phyloP scores from a whole-genome alignment of 768 basidiomycete species.

The Suillus occidentalis region DNA sequence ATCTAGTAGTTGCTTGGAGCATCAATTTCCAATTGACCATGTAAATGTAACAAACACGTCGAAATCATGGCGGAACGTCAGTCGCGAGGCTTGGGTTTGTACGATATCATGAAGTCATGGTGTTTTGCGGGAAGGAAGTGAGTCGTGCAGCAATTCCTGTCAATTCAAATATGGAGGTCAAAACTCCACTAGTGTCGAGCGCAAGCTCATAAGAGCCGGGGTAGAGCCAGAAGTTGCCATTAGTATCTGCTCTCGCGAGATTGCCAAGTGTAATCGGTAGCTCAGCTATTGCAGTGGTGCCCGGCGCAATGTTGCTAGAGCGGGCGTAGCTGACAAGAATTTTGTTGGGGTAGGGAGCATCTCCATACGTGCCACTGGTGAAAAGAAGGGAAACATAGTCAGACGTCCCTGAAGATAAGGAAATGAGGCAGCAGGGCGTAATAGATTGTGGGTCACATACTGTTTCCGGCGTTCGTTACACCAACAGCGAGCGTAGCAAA shows the following conservation, averaged over 20 bases:
- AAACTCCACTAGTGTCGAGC: constrained; percentile 41
- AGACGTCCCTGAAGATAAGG: constrained; percentile 34
- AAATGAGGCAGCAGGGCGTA: neutral
- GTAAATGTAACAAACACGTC: neutral
- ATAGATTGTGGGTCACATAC: neutral
- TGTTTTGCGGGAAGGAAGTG: constrained; percentile 39
- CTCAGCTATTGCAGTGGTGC: constrained; percentile 30
- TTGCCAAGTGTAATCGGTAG: constrained; percentile 48
- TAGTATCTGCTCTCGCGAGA: constrained; percentile 46
- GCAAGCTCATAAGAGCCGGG: constrained; percentile 42
- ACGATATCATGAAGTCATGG: constrained; percentile 3
- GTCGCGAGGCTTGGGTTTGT: neutral
- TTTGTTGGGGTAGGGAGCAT: constrained; percentile 52
- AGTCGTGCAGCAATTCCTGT: constrained; percentile 43
- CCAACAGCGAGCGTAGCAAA: constrained; percentile 51
- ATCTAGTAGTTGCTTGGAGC: neutral
- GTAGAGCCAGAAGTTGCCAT: constrained; percentile 46
- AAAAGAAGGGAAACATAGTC: constrained; percentile 60
- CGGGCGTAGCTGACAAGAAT: constrained; percentile 51
- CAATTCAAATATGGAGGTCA: constrained; percentile 44
- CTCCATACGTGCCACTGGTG: constrained; percentile 46
- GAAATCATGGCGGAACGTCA: neutral
- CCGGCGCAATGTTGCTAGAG: constrained; percentile 32
- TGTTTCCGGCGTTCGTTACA: constrained; percentile 48
- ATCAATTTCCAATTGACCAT: neutral